Base-by-base conservation (phyloP, 192 early-diverging fungal species). In the Coemansia sp. region DNA sequence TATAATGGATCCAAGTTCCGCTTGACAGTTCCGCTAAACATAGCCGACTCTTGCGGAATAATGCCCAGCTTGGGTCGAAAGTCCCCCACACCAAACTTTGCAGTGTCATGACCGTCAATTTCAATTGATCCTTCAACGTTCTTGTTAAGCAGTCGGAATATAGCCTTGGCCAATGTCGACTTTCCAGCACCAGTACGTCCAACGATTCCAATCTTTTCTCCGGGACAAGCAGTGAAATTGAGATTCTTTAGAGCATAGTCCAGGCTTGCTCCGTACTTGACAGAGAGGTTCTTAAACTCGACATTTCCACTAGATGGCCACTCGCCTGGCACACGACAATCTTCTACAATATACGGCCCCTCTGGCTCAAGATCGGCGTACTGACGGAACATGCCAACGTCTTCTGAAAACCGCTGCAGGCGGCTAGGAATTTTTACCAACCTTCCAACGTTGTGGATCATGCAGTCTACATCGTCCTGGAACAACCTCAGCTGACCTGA, bases 121-220 rank as follows among this genome's bases (percentile, higher is more conserved):
- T 46, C 12, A 58, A 94, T 92, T 1, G 71, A 65, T 0, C 93
- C 92, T 1, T 19, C 24, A 13, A 32, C 48, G 0, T 68, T 42
- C n/a, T 20, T 81, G 59, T 89, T 87, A n/a, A 87, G 80, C 13
- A 93, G 68, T 15, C 92, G 86, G 70, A 94, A 92, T 7, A 92
- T 72, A 0, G 88, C 67, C 8, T 74, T 76, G 20, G 90, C 80
- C 66, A 93, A 78, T 34, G 83, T 85, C 31, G 76, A 76, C 53
- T 90, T 91, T 12, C 90, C 89, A 17, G 90, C 90, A 9, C 91
- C 92, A 7, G 92, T 92, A 5, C 93, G 82, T 19, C 94, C 93
- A 29, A 94, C 87, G 15, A 88, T 83, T 24, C 87, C 87, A 55
- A 88, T 71, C 41, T 87, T 87, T 55, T 87, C 86, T 8, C 88